Conservation (phyloP, 306 rosid species). For the Fagus sylvatica region DNA sequence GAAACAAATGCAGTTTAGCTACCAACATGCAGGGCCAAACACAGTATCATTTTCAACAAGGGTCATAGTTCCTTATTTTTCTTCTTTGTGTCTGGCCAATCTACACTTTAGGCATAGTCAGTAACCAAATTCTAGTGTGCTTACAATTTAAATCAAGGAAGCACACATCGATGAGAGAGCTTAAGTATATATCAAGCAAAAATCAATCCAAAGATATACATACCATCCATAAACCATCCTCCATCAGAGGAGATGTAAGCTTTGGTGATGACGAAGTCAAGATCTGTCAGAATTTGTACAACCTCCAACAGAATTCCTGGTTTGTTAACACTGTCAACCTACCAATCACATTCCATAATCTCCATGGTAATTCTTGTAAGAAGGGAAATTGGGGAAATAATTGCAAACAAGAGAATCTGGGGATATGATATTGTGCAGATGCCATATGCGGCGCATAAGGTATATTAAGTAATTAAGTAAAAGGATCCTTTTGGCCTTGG, state of each 20-base stretch:
- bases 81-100: no score
- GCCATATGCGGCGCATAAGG: neutral
- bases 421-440: constrained; percentile 3
- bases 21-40: neutral
- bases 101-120: no score
- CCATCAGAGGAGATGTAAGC: constrained; percentile 88
- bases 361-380: constrained; percentile 13
- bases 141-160: neutral
- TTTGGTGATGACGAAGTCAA: constrained; percentile 76
- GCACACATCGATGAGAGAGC: neutral
- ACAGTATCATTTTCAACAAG: neutral
- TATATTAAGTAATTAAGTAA: constrained; percentile 14
- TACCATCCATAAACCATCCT: constrained; percentile 95
- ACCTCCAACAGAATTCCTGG: constrained; percentile 89
- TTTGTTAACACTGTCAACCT: constrained; percentile 79
- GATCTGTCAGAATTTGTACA: constrained; percentile 72
- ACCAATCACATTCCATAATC: constrained; percentile 15
- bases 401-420: neutral
- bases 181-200: neutral
- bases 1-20: neutral
- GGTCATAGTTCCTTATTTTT: no score
- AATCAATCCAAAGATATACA: constrained; percentile 18
- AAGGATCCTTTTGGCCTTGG: neutral
- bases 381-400: constrained; percentile 1
- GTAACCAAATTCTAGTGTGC: no score